These are phyloP conservation scores for Pseudozyma tsukubaensis DNA, from an alignment of 1,284 basidiomycete species.

Conservation along the genomic window DNA sequence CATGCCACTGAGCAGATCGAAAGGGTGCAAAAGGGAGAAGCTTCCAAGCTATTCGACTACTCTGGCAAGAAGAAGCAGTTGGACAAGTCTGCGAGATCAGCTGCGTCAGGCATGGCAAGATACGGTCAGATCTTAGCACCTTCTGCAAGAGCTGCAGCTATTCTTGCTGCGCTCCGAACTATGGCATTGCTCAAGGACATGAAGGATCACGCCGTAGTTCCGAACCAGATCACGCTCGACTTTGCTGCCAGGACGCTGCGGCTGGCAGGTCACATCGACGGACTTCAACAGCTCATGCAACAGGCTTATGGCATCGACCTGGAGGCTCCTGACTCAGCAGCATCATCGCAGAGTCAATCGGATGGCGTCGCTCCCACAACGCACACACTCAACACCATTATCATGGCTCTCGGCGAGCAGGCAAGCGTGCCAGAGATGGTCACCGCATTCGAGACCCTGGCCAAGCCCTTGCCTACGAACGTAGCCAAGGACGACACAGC, in stretches of 20 bases:
- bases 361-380: slow-evolving; percentile 38
- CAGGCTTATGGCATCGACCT: slow-evolving; percentile 62
- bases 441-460: slow-evolving; percentile 61
- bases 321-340: slow-evolving; percentile 42
- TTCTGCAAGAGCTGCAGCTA: slow-evolving; percentile 40
- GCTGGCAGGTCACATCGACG: slow-evolving; percentile 58
- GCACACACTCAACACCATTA: slow-evolving; percentile 64
- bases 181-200: slow-evolving; percentile 56
- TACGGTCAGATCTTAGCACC: slow-evolving; percentile 46
- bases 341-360: slow-evolving; percentile 9
- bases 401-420: slow-evolving; percentile 67
- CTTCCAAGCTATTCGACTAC: slow-evolving; percentile 27
- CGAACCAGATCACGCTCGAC: slow-evolving; percentile 56
- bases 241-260: slow-evolving; percentile 57
- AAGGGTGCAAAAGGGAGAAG: slow-evolving; percentile 44
- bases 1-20: slow-evolving; percentile 54
- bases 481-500: slow-evolving; percentile 1
- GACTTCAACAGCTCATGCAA: slow-evolving; percentile 52
- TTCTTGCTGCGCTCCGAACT: slow-evolving; percentile 49
- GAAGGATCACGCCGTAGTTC: slow-evolving; percentile 46
- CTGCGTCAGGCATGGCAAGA: slow-evolving; percentile 30
- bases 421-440: slow-evolving; percentile 63
- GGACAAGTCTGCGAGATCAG: slow-evolving; percentile 36
- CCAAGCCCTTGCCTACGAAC: slow-evolving; percentile 46
- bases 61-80: slow-evolving; percentile 37